Percentiles rank a stretch among this genome's conserved stretches.
Conservation (phyloP, 78 protist genomes). For the Mantamonas sphyraenae region DNA sequence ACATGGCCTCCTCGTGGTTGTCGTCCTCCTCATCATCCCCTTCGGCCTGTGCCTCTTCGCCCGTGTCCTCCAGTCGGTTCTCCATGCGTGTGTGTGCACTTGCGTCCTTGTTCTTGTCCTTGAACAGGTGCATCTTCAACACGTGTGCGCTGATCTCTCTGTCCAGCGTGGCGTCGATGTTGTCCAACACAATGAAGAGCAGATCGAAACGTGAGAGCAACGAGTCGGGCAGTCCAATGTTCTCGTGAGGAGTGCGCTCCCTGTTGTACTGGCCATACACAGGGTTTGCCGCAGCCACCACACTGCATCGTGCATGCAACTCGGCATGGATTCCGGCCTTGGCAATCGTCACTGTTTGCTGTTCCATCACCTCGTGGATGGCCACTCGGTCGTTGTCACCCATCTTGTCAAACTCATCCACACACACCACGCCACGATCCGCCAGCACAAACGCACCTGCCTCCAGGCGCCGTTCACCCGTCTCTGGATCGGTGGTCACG, state of each 20-base stretch:
- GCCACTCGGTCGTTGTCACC: conserved; percentile 82
- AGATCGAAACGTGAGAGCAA: conserved; percentile 99
- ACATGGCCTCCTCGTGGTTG: conserved; percentile 23
- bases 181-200: conserved; percentile 93
- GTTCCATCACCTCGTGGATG: conserved; percentile 97
- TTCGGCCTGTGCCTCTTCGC: background rate
- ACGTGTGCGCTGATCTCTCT: conserved; percentile 72
- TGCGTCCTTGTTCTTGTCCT: too few species aligned
- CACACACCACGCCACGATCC: conserved; percentile 95
- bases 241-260: conserved; percentile 44
- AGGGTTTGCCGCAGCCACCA: conserved; percentile 99
- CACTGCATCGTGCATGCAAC: conserved; percentile 97
- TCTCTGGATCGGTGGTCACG: conserved; percentile 87
- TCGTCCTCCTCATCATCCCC: conserved; percentile 29
- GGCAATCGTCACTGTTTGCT: conserved; percentile 97
- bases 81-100: too few species aligned
- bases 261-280: conserved; percentile 84
- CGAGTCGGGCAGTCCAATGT: conserved; percentile 97
- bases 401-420: conserved; percentile 99
- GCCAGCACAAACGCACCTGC: conserved; percentile 99
- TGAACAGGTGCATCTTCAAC: conserved; percentile 81
- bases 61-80: too few species aligned
- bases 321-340: conserved; percentile 99
- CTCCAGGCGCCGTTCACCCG: conserved; percentile 94
- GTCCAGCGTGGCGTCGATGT: conserved; percentile 35